These are phyloP conservation scores for Rubroboletus pulcherrimus DNA, from an alignment of 768 basidiomycete species.

Conservation along the genomic window DNA sequence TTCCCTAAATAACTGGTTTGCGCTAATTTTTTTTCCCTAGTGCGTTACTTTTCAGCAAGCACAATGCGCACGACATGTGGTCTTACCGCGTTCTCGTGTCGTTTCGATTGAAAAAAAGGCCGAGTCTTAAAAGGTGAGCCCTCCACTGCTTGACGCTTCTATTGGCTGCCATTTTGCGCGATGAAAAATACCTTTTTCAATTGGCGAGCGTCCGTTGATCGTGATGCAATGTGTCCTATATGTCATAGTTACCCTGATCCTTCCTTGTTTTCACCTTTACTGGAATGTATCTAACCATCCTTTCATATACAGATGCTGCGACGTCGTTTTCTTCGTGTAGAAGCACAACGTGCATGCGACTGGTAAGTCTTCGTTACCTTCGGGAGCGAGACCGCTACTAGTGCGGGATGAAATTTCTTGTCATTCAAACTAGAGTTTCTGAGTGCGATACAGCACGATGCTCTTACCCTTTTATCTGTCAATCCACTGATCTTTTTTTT, in stretches of 20 bases:
- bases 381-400: conserved; percentile 7
- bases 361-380: conserved; percentile 9
- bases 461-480: conserved; percentile 56
- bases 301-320: not conserved
- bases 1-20: conserved; percentile 10
- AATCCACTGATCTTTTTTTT: conserved; percentile 57
- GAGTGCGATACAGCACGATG: conserved; percentile 67
- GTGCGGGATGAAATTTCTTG: conserved; percentile 52
- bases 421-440: conserved; percentile 93
- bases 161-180: conserved; percentile 21
- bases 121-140: conserved; percentile 9
- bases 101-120: not conserved
- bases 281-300: conserved; percentile 6
- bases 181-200: conserved; percentile 49
- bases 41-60: not conserved
- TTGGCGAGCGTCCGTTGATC: conserved; percentile 46
- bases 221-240: conserved; percentile 53
- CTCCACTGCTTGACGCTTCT: too few species aligned
- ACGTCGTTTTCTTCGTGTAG: not conserved
- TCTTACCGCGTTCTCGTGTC: not conserved
- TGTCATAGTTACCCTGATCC: conserved; percentile 95
- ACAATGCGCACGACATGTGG: not conserved
- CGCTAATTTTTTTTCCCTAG: not conserved
- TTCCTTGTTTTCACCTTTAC: conserved; percentile 28
- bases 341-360: too few species aligned